Evolutionary conservation across 1,284 basidiomycete species (phyloP).

Genomic region (Thelephora terrestris): DNA sequence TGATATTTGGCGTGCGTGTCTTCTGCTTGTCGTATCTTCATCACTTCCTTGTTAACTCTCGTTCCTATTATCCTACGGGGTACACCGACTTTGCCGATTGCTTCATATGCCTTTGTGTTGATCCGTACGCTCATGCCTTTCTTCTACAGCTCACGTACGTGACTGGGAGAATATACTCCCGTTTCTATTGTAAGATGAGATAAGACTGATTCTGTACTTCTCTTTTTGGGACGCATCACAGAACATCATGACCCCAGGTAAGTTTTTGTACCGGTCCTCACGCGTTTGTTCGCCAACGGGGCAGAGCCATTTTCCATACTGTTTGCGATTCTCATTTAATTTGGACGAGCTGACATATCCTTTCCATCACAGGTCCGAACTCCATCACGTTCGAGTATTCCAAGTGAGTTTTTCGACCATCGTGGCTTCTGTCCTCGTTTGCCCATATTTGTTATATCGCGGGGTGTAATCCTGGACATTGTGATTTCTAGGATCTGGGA

Average conservation of each 20-base stretch:
- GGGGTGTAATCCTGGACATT: background rate
- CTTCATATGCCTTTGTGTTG: constrained; percentile 6
- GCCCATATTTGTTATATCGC: background rate
- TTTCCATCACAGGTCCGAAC: constrained; percentile 53
- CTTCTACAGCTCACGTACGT: background rate
- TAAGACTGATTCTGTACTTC: background rate
- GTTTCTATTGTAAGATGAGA: background rate
- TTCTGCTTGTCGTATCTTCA: background rate
- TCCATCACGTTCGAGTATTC: constrained; percentile 68
- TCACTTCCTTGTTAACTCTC: background rate
- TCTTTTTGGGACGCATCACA: constrained; percentile 16
- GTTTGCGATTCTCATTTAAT: no score
- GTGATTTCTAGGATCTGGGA: constrained; percentile 61
- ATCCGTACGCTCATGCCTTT: constrained; percentile 26
- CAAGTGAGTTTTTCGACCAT: constrained; percentile 35
- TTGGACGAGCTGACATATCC: no score
- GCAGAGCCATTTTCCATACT: no score
- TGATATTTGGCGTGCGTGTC: constrained; percentile 73
- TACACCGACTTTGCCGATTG: constrained; percentile 7
- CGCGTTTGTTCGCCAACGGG: background rate
- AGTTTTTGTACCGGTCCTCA: constrained; percentile 5
- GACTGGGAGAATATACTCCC: background rate
- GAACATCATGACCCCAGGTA: constrained; percentile 62
- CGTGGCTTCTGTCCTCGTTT: background rate
- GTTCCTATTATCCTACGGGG: no score